Evolutionary conservation across 163 green algal genomes (phyloP).

Genomic region (Volvox carteri): DNA sequence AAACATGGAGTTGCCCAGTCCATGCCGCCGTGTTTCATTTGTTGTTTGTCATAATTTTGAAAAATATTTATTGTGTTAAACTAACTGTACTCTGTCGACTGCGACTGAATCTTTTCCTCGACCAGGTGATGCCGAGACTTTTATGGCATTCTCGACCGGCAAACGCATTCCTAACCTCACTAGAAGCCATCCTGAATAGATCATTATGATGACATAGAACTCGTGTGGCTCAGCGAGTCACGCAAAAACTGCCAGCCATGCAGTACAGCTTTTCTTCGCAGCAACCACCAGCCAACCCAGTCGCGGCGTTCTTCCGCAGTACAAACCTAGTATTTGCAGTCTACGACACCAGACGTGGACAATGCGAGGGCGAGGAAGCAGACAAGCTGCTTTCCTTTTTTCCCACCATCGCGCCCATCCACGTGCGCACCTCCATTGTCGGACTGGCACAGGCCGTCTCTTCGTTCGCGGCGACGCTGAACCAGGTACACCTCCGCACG

Average conservation of each 20-base stretch:
- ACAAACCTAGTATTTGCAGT: slow-evolving; percentile 53
- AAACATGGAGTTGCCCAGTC: too few species aligned
- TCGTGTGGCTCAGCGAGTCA: not conserved
- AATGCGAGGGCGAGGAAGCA: slow-evolving; percentile 63
- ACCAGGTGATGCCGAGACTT: not conserved
- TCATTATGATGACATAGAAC: not conserved
- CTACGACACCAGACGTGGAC: slow-evolving; percentile 62
- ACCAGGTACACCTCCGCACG: slow-evolving; percentile 20
- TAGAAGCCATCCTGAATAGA: not conserved
- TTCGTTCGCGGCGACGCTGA: slow-evolving; percentile 32
- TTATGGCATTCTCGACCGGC: too few species aligned
- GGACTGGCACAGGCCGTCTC: slow-evolving; percentile 69
- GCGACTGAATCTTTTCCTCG: too few species aligned
- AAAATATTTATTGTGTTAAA: too few species aligned
- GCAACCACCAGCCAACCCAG: slow-evolving; percentile 40
- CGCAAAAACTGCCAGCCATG: not conserved
- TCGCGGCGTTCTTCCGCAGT: slow-evolving; percentile 52
- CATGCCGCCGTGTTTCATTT: too few species aligned
- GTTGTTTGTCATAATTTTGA: too few species aligned
- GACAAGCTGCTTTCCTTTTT: slow-evolving; percentile 74
- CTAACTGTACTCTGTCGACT: too few species aligned
- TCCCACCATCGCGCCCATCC: slow-evolving; percentile 53
- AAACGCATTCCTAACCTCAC: not conserved
- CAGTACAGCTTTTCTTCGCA: slow-evolving; percentile 12
- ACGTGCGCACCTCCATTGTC: slow-evolving; percentile 65